Conservation (phyloP, 345 rosid species). For the Trapa incisa region DNA sequence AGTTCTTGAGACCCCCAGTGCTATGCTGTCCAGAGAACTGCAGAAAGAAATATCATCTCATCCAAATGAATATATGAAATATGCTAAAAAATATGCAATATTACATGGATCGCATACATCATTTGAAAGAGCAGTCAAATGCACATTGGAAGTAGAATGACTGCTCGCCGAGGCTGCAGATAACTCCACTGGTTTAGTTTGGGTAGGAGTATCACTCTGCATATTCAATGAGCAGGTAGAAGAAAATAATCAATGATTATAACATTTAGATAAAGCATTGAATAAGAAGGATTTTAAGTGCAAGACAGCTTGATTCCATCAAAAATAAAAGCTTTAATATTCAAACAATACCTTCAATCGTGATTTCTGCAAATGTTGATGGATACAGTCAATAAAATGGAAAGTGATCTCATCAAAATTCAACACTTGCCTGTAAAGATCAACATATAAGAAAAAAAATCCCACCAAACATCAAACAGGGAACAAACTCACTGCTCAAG, state of each 20-base stretch:
- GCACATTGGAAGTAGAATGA: slow-evolving; percentile 24
- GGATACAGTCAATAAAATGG: slow-evolving; percentile 80
- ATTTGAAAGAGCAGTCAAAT: slow-evolving; percentile 20
- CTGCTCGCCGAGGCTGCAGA: slow-evolving; percentile 18
- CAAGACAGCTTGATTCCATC: background rate
- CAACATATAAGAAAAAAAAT: background rate
- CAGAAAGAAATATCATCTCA: slow-evolving; percentile 3
- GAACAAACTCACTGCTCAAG: background rate
- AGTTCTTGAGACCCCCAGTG: slow-evolving; percentile 49
- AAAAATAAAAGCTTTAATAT: background rate
- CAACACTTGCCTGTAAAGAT: slow-evolving; percentile 46
- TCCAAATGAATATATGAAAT: background rate
- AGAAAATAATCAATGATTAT: background rate
- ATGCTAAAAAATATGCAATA: background rate
- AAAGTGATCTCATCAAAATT: slow-evolving; percentile 77
- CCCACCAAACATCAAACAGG: background rate
- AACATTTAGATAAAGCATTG: background rate
- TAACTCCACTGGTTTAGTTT: slow-evolving; percentile 23
- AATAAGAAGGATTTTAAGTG: background rate
- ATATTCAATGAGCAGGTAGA: slow-evolving; percentile 13
- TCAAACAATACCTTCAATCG: slow-evolving; percentile 38
- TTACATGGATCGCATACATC: slow-evolving; percentile 29
- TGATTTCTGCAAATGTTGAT: slow-evolving; percentile 45
- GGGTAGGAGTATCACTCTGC: slow-evolving; percentile 26
- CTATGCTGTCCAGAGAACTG: slow-evolving; percentile 39